phyloP scores from a whole-genome alignment of 2,329 filamentous ascomycete species.

The Penicillium italicum region DNA sequence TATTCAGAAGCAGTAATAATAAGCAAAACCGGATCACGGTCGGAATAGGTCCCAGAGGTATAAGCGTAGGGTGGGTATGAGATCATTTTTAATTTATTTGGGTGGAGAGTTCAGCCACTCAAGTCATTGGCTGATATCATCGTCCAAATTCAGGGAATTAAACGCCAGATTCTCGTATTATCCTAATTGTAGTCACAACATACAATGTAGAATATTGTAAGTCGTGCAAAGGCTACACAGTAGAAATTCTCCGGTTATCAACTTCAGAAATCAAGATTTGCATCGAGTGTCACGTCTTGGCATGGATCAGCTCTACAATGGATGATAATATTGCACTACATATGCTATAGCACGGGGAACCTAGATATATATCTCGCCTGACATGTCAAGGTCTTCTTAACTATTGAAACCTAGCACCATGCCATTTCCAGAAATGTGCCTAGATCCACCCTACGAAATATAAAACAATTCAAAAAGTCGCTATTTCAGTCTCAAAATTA shows the following conservation, averaged over 20 bases:
- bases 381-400: background rate
- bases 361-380: background rate
- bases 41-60: background rate
- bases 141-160: background rate
- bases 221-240: background rate
- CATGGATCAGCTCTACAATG: background rate
- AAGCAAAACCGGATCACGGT: background rate
- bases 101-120: constrained; percentile 27
- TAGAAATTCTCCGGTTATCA: constrained; percentile 1
- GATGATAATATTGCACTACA: background rate
- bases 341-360: background rate
- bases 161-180: background rate
- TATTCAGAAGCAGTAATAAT: background rate
- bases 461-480: too few species aligned
- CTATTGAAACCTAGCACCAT: background rate
- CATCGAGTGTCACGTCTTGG: background rate
- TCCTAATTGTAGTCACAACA: background rate
- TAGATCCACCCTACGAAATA: too few species aligned
- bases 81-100: constrained; percentile 30
- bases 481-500: too few species aligned
- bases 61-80: constrained; percentile 15
- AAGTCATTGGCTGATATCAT: constrained; percentile 16
- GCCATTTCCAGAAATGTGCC: too few species aligned
- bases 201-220: background rate
- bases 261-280: constrained; percentile 10